Conservation (phyloP, 176 grass and related monocot species). For the Thalia dealbata region DNA sequence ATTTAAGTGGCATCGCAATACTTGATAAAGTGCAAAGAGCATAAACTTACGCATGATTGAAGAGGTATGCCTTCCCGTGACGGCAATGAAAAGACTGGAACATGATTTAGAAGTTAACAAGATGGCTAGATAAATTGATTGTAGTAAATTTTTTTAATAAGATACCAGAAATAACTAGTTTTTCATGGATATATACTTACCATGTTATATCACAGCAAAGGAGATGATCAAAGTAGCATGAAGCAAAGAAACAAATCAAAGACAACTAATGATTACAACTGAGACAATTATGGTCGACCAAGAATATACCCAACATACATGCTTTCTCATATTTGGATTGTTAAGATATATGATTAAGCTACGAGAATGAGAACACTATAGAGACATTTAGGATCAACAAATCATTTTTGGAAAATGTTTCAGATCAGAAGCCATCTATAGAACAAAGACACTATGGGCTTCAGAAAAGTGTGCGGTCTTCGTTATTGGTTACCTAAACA, state of each 20-base stretch:
- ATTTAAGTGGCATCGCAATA: too few species aligned
- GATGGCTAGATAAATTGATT: not conserved
- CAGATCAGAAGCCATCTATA: not conserved
- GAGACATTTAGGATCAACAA: not conserved
- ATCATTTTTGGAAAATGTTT: not conserved
- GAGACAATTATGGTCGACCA: not conserved
- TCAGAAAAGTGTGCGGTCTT: not conserved
- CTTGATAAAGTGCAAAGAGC: not conserved
- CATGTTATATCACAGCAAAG: not conserved
- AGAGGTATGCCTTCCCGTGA: slow-evolving; percentile 21
- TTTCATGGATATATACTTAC: not conserved
- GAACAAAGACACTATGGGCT: too few species aligned
- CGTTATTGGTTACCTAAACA: not conserved
- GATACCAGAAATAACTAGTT: not conserved
- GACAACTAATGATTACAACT: not conserved
- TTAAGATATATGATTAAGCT: not conserved
- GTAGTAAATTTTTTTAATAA: not conserved
- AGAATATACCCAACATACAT: not conserved
- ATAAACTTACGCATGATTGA: slow-evolving; percentile 15
- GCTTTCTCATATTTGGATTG: not conserved
- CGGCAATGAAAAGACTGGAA: slow-evolving; percentile 15
- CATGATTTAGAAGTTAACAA: not conserved
- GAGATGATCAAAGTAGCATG: not conserved
- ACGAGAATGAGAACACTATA: not conserved
- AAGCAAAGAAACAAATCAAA: not conserved